Base-by-base conservation (phyloP, 2,329 filamentous ascomycete genomes). In the Fusarium globosum region DNA sequence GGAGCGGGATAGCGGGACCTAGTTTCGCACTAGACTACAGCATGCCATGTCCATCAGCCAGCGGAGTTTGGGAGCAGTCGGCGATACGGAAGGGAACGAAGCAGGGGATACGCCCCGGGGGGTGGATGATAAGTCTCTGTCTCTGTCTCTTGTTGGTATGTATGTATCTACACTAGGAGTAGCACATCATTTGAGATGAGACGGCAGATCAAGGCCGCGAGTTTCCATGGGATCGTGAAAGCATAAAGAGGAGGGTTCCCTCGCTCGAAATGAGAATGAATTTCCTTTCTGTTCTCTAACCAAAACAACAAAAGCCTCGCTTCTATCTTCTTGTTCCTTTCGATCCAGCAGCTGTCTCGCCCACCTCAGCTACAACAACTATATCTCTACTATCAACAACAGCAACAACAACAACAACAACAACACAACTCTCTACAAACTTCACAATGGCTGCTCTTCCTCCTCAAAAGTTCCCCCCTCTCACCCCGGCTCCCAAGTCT, bases 241-340 rank as follows among this genome's bases (percentile, higher is more conserved):
- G 75, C 77, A 79, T 79, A 79, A 78, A 78, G 76, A 78, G 77
- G 65, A 71, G 61, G 70, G 55, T 46, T 67, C 70, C 76, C 77
- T 77, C 80, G 70, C 65, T 73, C 68, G 30, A 69, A 43, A 46
- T 43, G 16, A 36, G 38, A 11, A 13, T 60, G 38, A 11, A 6
- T 60, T 59, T 42, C 57, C 48, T 66, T 68, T 63, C 51, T 57
- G 33, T 66, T 71, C 61, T 43, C 56, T 64, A 71, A 62, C 61
- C 70, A 77, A 67, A 76, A 55, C 69, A 75, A 65, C 65, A 59
- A 35, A 59, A 35, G 46, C 64, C 56, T 71, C 70, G 57, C 41
- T 41, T 72, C 49, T 16, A 39, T 75, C 46, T 45, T 30, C 26
- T 41, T 41, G 21, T 42, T 39, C 41, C 59, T 52, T 52, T 66